Conservation (phyloP, 441 rosid species). For the Melastoma candidum region DNA sequence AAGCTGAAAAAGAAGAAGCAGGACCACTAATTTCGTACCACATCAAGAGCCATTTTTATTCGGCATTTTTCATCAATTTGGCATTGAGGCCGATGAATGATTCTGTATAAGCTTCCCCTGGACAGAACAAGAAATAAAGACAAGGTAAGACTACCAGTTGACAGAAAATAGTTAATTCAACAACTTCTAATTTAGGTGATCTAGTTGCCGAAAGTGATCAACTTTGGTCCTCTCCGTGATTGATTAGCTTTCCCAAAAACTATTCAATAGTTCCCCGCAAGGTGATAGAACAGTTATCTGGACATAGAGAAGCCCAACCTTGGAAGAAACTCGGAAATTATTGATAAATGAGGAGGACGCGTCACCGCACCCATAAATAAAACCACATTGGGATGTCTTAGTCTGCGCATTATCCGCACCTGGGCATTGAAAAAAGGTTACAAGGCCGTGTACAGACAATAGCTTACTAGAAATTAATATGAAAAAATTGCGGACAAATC, state of each 20-base stretch:
- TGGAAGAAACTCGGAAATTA: slow-evolving; percentile 90
- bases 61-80: slow-evolving; percentile 87
- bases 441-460: slow-evolving; percentile 6
- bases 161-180: slow-evolving; percentile 1
- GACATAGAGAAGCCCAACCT: slow-evolving; percentile 38
- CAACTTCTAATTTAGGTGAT: too few species aligned
- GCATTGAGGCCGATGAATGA: slow-evolving; percentile 84
- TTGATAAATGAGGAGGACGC: slow-evolving; percentile 95
- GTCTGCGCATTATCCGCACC: slow-evolving; percentile 97
- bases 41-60: slow-evolving; percentile 96
- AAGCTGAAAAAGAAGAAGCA: slow-evolving; percentile 4
- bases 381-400: slow-evolving; percentile 97
- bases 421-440: slow-evolving; percentile 20
- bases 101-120: slow-evolving; percentile 93
- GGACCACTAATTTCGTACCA: slow-evolving; percentile 40
- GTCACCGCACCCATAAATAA: slow-evolving; percentile 98
- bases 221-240: too few species aligned
- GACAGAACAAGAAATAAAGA: slow-evolving; percentile 14
- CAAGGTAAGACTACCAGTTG: neutral
- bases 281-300: neutral
- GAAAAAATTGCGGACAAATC: too few species aligned
- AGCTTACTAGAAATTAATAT: neutral
- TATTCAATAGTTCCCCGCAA: too few species aligned
- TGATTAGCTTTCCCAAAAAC: too few species aligned
- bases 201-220: too few species aligned